These are phyloP conservation scores for Multifurca ochricompacta DNA, from an alignment of 768 basidiomycete species.

Conservation along the genomic window DNA sequence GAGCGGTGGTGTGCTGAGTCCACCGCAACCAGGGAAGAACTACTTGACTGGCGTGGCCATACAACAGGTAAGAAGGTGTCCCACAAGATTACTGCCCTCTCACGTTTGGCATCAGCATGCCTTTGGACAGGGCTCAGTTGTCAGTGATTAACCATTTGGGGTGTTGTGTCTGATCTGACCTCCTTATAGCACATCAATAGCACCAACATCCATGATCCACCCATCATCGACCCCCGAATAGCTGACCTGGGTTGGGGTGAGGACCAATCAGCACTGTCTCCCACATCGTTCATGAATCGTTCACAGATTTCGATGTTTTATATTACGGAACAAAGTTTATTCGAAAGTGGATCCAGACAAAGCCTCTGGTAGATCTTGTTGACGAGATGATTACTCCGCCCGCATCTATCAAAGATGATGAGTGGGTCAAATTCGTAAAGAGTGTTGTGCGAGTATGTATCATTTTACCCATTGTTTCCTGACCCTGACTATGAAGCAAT, in stretches of 20 bases:
- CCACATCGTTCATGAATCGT: neutral
- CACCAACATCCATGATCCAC: slow-evolving; percentile 6
- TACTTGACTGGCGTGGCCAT: slow-evolving; percentile 19
- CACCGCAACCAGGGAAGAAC: slow-evolving; percentile 7
- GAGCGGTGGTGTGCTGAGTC: slow-evolving; percentile 12
- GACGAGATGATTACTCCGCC: slow-evolving; percentile 13
- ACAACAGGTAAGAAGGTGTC: slow-evolving; percentile 11
- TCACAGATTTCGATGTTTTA: slow-evolving; percentile 14
- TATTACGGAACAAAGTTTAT: slow-evolving; percentile 14
- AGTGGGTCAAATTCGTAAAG: slow-evolving; percentile 16
- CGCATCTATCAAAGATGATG: slow-evolving; percentile 5
- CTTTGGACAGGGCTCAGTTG: slow-evolving; percentile 17
- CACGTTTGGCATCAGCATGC: slow-evolving; percentile 3
- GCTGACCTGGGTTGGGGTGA: slow-evolving; percentile 16
- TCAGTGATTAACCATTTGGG: neutral
- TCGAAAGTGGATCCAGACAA: slow-evolving; percentile 17
- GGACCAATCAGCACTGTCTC: neutral
- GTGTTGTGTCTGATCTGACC: neutral
- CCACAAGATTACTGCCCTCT: neutral
- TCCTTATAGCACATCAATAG: slow-evolving; percentile 16
- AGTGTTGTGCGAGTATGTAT: slow-evolving; percentile 11
- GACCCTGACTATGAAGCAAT: neutral
- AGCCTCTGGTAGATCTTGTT: slow-evolving; percentile 7
- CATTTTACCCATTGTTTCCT: neutral
- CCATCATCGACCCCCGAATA: slow-evolving; percentile 14